phyloP scores from a whole-genome alignment of 306 rosid species.

The Luffa acutangula region DNA sequence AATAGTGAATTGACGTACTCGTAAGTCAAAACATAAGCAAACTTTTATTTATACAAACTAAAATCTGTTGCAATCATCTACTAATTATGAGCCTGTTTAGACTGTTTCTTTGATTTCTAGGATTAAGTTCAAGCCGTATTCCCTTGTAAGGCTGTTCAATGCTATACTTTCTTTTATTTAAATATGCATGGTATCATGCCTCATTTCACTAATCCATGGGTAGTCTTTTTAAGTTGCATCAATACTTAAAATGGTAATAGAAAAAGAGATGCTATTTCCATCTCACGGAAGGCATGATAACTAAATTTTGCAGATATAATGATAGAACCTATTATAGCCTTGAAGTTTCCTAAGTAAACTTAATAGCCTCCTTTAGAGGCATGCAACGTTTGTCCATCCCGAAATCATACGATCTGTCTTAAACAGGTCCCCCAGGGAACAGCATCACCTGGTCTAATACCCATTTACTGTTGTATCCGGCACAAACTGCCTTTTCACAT shows the following conservation, averaged over 20 bases:
- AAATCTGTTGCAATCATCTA: background rate
- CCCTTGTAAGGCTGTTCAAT: background rate
- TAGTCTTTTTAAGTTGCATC: background rate
- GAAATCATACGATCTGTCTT: background rate
- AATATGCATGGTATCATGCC: background rate
- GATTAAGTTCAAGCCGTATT: background rate
- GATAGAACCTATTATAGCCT: background rate
- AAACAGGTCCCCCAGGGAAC: background rate
- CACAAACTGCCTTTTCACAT: background rate
- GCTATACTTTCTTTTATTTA: background rate
- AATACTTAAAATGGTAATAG: background rate
- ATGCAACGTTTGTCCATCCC: background rate
- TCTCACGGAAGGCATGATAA: background rate
- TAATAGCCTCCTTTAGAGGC: background rate
- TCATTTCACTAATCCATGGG: background rate
- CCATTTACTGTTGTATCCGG: background rate
- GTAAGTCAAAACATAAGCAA: background rate
- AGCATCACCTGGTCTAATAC: background rate
- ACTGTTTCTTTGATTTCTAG: background rate
- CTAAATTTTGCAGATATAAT: background rate
- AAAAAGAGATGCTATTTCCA: background rate
- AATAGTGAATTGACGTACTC: background rate
- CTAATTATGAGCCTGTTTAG: background rate
- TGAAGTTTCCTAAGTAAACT: background rate
- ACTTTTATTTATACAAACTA: background rate